Evolutionary conservation across 352 stramenopile genomes (phyloP), one percentile per base, ranked within the genome.

Genomic region (Peronospora belbahrii): DNA sequence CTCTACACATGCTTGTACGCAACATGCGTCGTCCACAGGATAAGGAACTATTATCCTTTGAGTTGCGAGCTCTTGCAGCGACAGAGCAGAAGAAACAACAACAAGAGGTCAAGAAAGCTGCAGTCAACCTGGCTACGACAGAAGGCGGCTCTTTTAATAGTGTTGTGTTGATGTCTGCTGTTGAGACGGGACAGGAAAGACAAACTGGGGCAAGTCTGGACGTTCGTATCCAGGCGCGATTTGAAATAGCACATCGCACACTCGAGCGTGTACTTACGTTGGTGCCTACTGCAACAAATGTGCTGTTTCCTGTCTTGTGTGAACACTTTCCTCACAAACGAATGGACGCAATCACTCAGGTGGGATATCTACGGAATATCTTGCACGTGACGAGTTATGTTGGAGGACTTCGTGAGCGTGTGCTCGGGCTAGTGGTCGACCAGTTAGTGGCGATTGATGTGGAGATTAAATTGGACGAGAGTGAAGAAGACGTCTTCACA

Each of bases 381-480:
- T 56, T 93, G 10, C 55, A 68, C n/a, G 50, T 93, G 9, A 82
- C 72, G 5, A 73, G 52, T 10, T 88, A 89, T 42, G 62, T 83
- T 13, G 52, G 74, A 10, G 72, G 71, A 4, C 53, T 95, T 4
- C 74, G 85, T 28, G 82, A 95, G 42, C 82, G 81, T 33, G 72
- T 92, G n/a, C 70, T 95, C 9, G 75, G 59, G 8, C 54, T 95
- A n/a, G 69, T 94, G 37, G 73, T 92, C 14, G 84, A 95, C 42
- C 75, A 83, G 34, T 60, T 95, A 4, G 83, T 94, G 27, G 68
- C 74, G 6, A 85, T 95, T 9, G 84, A 95, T 48, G 83, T 95
- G 18, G 84, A 95, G 42, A 95, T 95, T 48, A 87, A 88, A 45
- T 47, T 95, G 15, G 84, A 95, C 22, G 79, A 90, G 36, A 85